Percentiles rank a stretch among this genome's conserved stretches.
Conservation (phyloP, 1,284 basidiomycete species). For the Lentinus polychrous region DNA sequence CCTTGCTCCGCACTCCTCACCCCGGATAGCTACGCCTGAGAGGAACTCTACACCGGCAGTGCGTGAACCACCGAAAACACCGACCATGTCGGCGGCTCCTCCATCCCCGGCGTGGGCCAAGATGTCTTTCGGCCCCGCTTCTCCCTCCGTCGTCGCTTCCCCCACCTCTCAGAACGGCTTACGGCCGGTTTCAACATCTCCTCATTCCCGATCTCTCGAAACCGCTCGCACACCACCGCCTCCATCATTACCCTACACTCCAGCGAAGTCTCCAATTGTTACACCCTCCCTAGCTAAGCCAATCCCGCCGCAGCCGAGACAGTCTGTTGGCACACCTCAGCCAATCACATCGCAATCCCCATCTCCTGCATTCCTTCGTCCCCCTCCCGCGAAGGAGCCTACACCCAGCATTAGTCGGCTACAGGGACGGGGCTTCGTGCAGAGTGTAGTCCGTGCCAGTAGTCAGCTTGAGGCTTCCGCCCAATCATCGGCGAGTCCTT, state of each 20-base stretch:
- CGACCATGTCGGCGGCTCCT: too few species aligned
- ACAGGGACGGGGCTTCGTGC: constrained; percentile 79
- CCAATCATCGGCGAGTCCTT: constrained; percentile 5
- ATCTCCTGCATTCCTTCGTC: constrained; percentile 56
- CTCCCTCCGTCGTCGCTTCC: constrained; percentile 6
- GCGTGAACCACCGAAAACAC: too few species aligned
- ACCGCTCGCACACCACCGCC: constrained; percentile 22
- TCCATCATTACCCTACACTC: constrained; percentile 26
- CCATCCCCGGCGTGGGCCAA: neutral
- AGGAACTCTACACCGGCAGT: neutral
- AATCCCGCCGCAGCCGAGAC: constrained; percentile 44
- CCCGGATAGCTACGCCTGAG: neutral
- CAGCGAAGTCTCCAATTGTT: constrained; percentile 29
- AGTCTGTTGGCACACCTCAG: constrained; percentile 38
- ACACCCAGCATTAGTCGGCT: constrained; percentile 75
- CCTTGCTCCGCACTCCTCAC: neutral
- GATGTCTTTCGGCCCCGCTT: neutral
- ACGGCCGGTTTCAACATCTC: neutral
- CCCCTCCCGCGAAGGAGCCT: constrained; percentile 54
- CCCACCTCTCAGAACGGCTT: neutral
- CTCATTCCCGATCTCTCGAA: neutral
- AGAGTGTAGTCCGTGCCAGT: constrained; percentile 68
- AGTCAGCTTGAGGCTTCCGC: constrained; percentile 36
- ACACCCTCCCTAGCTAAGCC: constrained; percentile 48
- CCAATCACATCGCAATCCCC: constrained; percentile 35